Evolutionary conservation across 805 yeast species (phyloP), one percentile per base, ranked within the genome.

Genomic region (Hermanozyma aechmeae): DNA sequence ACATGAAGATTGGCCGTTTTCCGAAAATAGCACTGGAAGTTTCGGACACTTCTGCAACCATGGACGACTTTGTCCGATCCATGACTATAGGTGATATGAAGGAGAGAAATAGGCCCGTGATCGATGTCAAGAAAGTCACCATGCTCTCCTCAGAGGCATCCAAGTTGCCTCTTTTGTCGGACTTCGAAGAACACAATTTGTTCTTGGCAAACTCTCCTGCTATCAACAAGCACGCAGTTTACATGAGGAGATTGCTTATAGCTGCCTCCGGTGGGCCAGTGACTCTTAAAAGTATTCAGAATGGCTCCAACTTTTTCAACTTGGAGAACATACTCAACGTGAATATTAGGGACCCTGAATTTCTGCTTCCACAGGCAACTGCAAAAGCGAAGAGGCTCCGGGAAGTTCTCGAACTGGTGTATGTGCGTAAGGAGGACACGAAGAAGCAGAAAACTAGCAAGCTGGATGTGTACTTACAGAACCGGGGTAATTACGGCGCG

Each of bases 1-100:
- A 86, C 48, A 79, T 75, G 37, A 71, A 72, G 39, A 59, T 74
- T 11, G 73, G 86, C 3, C 62, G 61, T 15, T 71, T 79, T 40
- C 60, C 63, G 1, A 20, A 24, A 10, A 7, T 17, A 10, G 20
- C 20, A 10, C n/a, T n/a, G n/a, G n/a, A n/a, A n/a, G n/a, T n/a
- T n/a, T n/a, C n/a, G n/a, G n/a, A n/a, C n/a, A n/a, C n/a, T n/a
- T n/a, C n/a, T n/a, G n/a, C n/a, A n/a, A n/a, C n/a, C n/a, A n/a
- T n/a, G n/a, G n/a, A n/a, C n/a, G n/a, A n/a, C n/a, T n/a, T n/a
- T n/a, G n/a, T n/a, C n/a, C n/a, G n/a, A n/a, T n/a, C n/a, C n/a
- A n/a, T n/a, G n/a, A n/a, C n/a, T n/a, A n/a, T n/a, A n/a, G n/a
- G n/a, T n/a, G n/a, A n/a, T n/a, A n/a, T n/a, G n/a, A n/a, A n/a